Evolutionary conservation across 768 basidiomycete species (phyloP), one percentile per base, ranked within the genome.

Genomic region (Kwoniella mangroviensis): DNA sequence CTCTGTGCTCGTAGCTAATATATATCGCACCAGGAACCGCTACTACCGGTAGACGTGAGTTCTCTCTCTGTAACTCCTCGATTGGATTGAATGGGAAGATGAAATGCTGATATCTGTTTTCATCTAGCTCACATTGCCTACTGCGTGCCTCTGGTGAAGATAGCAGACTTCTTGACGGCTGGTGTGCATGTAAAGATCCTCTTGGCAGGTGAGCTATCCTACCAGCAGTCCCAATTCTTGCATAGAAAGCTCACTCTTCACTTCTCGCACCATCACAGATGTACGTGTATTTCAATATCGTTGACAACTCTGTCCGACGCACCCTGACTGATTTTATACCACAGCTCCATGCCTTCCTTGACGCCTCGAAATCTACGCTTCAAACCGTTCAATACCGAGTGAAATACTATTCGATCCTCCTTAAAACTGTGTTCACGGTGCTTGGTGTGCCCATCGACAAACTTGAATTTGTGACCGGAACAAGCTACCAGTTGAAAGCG

Each of bases 311-410:
- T 77, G 54, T 67, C 59, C 17, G 26, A 56, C 28, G 11, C 6
- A 4, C 10, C 15, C 34, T 15, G 19, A 49, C 45, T 19, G 13
- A 49, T 49, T 13, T 43, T 13, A 6, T 43, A 52, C 15, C 57
- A 24, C 66, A 80, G 77, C 88, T 98, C 15, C 97, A 98, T 77
- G 97, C 94, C 7, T 98, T 98, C 86, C 88, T 99, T 57, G 97
- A 99, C 82, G 97, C 98, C 79, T 86, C 95, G 75, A 99, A 99
- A 84, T 95, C 97, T 0, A 95, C 96, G 0, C 85, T 96, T 1
- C 93, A 94, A 58, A 91, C 97, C 68, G 93, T 99, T 57, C 87
- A 87, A 0, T 87, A 94, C 84, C 88, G 95, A 34, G 92, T 91
- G 68, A 89, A 90, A 75, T 99, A 96, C 88, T 99, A 99, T 85